Conservation (phyloP, 2,329 filamentous ascomycete genomes). For the Aureobasidium lini region DNA sequence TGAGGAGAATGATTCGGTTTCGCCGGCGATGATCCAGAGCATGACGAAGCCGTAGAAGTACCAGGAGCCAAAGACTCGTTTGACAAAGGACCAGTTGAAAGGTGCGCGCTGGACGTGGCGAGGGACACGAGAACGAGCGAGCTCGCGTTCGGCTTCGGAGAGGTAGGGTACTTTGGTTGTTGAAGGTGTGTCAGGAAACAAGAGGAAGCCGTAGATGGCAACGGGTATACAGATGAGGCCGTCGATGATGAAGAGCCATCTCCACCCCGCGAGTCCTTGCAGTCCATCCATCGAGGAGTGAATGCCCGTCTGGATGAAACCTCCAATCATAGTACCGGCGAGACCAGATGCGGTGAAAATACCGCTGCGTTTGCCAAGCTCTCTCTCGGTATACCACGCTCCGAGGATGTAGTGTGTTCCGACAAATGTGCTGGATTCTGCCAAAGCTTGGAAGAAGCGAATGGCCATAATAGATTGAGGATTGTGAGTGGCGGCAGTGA, state of each 20-base stretch:
- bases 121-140: conserved; percentile 40
- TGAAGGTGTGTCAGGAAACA: conserved; percentile 42
- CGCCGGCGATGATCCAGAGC: conserved; percentile 63
- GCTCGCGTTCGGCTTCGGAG: conserved; percentile 31
- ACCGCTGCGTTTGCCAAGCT: conserved; percentile 38
- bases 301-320: conserved; percentile 33
- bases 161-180: conserved; percentile 44
- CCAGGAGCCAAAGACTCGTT: conserved; percentile 51
- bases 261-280: conserved; percentile 41
- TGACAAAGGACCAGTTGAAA: conserved; percentile 44
- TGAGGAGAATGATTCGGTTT: conserved; percentile 62
- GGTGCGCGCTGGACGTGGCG: conserved; percentile 37
- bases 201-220: conserved; percentile 44
- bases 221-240: conserved; percentile 46
- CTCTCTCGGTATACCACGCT: conserved; percentile 15
- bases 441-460: conserved; percentile 43
- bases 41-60: conserved; percentile 60
- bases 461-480: conserved; percentile 54
- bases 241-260: conserved; percentile 55
- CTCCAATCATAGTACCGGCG: conserved; percentile 46
- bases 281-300: conserved; percentile 34
- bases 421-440: conserved; percentile 39
- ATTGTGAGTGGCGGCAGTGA: conserved; percentile 50
- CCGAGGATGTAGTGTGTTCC: conserved; percentile 16
- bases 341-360: conserved; percentile 47